These are phyloP conservation scores for Tetrapyrgos nigripes DNA, from an alignment of 1,284 basidiomycete species.

Conservation along the genomic window DNA sequence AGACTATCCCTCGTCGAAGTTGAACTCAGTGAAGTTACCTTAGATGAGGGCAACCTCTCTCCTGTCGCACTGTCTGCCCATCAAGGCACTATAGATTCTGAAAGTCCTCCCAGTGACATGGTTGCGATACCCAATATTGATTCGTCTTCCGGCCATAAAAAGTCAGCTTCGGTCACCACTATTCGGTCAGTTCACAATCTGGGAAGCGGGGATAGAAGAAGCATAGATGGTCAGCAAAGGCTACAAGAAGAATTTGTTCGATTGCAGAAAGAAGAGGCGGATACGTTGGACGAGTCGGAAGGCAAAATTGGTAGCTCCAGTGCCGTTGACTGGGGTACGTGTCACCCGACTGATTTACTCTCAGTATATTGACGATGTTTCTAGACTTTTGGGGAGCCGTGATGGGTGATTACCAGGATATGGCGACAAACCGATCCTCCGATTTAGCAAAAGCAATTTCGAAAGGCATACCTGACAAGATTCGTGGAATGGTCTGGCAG, in stretches of 20 bases:
- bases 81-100: background rate
- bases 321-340: constrained; percentile 80
- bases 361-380: constrained; percentile 10
- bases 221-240: constrained; percentile 69
- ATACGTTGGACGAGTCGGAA: constrained; percentile 25
- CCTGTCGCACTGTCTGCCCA: constrained; percentile 52
- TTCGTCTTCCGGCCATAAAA: constrained; percentile 51
- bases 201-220: constrained; percentile 45
- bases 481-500: constrained; percentile 98
- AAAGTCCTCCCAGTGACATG: constrained; percentile 1
- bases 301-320: constrained; percentile 37
- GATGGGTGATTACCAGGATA: constrained; percentile 87
- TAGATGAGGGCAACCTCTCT: constrained; percentile 55
- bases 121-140: constrained; percentile 23
- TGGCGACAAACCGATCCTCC: constrained; percentile 80
- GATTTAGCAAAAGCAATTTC: constrained; percentile 91
- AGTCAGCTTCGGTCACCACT: constrained; percentile 67
- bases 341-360: background rate
- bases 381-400: constrained; percentile 96
- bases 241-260: constrained; percentile 75
- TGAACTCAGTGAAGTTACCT: constrained; percentile 64
- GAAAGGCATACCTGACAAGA: constrained; percentile 84
- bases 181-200: constrained; percentile 57
- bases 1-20: constrained; percentile 56
- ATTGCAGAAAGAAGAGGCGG: constrained; percentile 58